Percentiles rank a stretch among this genome's conserved stretches.
Conservation (phyloP, 257 asterid species). For the Fraxinus quadrangulata region DNA sequence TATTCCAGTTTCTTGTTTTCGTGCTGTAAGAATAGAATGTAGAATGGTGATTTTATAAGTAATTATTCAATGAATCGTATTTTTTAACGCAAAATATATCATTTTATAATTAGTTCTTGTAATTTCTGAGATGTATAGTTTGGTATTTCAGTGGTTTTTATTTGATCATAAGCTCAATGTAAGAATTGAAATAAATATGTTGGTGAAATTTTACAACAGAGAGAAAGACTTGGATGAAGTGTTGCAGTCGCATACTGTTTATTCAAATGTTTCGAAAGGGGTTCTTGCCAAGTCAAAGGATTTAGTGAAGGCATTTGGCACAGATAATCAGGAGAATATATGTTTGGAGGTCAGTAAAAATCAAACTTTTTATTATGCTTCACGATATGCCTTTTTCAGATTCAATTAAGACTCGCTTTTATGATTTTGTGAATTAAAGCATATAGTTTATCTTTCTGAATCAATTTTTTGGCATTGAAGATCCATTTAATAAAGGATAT, state of each 20-base stretch:
- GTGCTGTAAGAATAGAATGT: background rate
- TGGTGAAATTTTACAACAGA: constrained; percentile 32
- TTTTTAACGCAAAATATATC: background rate
- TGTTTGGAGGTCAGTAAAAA: constrained; percentile 66
- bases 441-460: background rate
- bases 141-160: background rate
- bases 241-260: constrained; percentile 87
- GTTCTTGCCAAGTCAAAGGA: constrained; percentile 87
- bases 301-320: constrained; percentile 73
- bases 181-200: constrained; percentile 4
- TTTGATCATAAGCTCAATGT: background rate
- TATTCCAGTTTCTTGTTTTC: background rate
- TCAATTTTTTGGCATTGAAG: background rate
- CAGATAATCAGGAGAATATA: constrained; percentile 75
- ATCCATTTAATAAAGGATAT: background rate
- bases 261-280: constrained; percentile 89
- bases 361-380: background rate
- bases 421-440: background rate
- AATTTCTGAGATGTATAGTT: background rate
- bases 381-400: background rate
- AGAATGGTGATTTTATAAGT: background rate
- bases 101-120: no score
- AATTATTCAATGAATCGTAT: background rate
- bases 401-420: background rate
- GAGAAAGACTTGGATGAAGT: constrained; percentile 98